phyloP scores from a whole-genome alignment of 345 rosid genomes.

The Brassica carinata region DNA sequence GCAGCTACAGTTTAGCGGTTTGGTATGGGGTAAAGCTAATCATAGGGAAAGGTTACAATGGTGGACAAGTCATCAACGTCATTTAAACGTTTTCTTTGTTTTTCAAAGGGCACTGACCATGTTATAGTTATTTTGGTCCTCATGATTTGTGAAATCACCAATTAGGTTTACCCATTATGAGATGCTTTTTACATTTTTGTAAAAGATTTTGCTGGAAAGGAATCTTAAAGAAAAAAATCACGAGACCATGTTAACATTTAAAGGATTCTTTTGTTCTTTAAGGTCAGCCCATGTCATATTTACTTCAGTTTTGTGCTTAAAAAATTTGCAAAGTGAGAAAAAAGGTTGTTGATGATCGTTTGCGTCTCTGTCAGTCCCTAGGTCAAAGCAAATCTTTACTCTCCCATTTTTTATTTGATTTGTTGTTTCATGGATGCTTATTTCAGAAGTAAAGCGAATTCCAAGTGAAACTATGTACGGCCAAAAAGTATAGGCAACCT shows the following conservation, averaged over 20 bases:
- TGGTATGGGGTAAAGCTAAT: conserved; percentile 80
- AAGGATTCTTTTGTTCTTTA: neutral
- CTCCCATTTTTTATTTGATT: neutral
- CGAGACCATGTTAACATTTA: neutral
- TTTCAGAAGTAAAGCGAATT: neutral
- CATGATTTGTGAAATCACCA: neutral
- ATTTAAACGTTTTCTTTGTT: conserved; percentile 27
- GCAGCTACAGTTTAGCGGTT: conserved; percentile 63
- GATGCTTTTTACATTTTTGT: neutral
- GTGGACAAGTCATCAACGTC: conserved; percentile 74
- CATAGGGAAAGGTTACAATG: conserved; percentile 63
- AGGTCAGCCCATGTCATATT: neutral
- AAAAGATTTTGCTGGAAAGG: neutral
- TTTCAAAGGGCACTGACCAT: neutral
- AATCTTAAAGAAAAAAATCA: neutral
- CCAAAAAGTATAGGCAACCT: neutral
- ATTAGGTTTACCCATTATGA: neutral
- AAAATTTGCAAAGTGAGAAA: neutral
- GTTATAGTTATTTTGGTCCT: neutral
- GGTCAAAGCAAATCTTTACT: no score
- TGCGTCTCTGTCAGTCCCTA: neutral
- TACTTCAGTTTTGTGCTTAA: neutral
- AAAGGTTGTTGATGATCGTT: neutral
- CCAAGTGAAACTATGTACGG: neutral
- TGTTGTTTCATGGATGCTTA: neutral